phyloP scores from a whole-genome alignment of 1,284 basidiomycete species.

The Moesziomyces aphidis region DNA sequence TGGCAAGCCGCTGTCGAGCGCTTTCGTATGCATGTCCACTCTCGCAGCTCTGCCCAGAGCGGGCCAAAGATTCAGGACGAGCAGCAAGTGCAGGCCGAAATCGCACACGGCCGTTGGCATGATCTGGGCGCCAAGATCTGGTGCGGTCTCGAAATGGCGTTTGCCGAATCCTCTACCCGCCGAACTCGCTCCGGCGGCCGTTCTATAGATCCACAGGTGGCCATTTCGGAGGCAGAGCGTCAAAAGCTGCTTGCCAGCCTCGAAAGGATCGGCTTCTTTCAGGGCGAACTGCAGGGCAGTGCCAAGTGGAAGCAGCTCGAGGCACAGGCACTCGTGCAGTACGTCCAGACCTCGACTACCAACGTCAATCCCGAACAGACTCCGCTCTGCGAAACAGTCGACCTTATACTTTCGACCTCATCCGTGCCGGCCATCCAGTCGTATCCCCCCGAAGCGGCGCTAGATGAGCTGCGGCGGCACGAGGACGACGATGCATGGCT shows the following conservation, averaged over 20 bases:
- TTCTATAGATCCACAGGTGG: not conserved
- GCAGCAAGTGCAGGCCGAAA: slow-evolving; percentile 16
- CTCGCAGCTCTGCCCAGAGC: not conserved
- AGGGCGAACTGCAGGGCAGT: slow-evolving; percentile 47
- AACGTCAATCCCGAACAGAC: not conserved
- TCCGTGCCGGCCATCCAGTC: not conserved
- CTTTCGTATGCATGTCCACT: slow-evolving; percentile 36
- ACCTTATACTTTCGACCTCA: slow-evolving; percentile 3
- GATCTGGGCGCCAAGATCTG: slow-evolving; percentile 62
- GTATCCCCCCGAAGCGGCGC: not conserved
- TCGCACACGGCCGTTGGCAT: slow-evolving; percentile 49
- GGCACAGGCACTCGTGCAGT: slow-evolving; percentile 32
- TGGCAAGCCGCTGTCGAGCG: slow-evolving; percentile 56
- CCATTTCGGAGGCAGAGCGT: slow-evolving; percentile 10
- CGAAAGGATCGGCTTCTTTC: slow-evolving; percentile 57
- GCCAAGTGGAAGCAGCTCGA: slow-evolving; percentile 57
- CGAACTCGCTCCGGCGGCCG: slow-evolving; percentile 10
- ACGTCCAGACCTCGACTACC: not conserved
- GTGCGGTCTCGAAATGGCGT: slow-evolving; percentile 60
- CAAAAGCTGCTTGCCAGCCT: slow-evolving; percentile 44
- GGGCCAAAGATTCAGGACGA: slow-evolving; percentile 30
- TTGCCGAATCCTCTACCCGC: slow-evolving; percentile 37
- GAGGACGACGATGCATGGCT: slow-evolving; percentile 62
- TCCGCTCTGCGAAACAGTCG: slow-evolving; percentile 20
- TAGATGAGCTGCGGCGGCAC: not conserved